Percentiles rank a stretch among this genome's conserved stretches.
Conservation (phyloP, 1,284 basidiomycete species). For the Puccinia brachypodii region DNA sequence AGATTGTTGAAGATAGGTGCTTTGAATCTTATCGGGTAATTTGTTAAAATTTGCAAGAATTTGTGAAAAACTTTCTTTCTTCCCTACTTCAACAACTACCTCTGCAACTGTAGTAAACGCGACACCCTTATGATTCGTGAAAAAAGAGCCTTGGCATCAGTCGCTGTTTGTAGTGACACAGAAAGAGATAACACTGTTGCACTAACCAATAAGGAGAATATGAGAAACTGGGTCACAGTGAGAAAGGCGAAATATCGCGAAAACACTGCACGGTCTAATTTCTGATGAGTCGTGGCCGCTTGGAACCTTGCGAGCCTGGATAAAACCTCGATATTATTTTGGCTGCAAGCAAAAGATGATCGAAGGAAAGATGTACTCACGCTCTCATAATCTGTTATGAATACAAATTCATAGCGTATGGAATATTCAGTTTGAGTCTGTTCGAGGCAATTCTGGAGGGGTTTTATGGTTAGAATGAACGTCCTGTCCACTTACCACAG, state of each 20-base stretch:
- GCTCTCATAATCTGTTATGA: slow-evolving; percentile 40
- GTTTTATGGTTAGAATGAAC: slow-evolving; percentile 51
- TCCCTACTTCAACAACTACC: slow-evolving; percentile 69
- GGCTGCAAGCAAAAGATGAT: not conserved
- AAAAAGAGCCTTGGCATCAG: not conserved
- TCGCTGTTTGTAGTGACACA: not conserved
- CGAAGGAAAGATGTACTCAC: slow-evolving; percentile 57
- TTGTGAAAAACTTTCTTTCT: slow-evolving; percentile 66
- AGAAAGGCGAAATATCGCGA: slow-evolving; percentile 89
- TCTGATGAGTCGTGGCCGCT: slow-evolving; percentile 64
- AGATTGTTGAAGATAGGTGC: slow-evolving; percentile 49
- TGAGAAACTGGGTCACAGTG: slow-evolving; percentile 80
- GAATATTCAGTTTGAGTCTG: slow-evolving; percentile 60
- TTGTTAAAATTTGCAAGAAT: slow-evolving; percentile 61
- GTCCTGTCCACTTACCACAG: slow-evolving; percentile 8
- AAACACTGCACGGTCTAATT: slow-evolving; percentile 81
- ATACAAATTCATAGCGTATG: not conserved
- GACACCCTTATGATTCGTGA: slow-evolving; percentile 20
- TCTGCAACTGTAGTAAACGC: slow-evolving; percentile 62
- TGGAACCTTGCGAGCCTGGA: slow-evolving; percentile 47
- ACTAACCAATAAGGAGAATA: slow-evolving; percentile 87
- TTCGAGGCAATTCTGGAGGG: slow-evolving; percentile 61
- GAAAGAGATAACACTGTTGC: slow-evolving; percentile 59
- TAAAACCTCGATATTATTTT: not conserved
- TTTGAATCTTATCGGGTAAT: slow-evolving; percentile 49